These are phyloP conservation scores for Colletotrichum truncatum DNA, from an alignment of 2,329 filamentous ascomycete species.

Conservation along the genomic window DNA sequence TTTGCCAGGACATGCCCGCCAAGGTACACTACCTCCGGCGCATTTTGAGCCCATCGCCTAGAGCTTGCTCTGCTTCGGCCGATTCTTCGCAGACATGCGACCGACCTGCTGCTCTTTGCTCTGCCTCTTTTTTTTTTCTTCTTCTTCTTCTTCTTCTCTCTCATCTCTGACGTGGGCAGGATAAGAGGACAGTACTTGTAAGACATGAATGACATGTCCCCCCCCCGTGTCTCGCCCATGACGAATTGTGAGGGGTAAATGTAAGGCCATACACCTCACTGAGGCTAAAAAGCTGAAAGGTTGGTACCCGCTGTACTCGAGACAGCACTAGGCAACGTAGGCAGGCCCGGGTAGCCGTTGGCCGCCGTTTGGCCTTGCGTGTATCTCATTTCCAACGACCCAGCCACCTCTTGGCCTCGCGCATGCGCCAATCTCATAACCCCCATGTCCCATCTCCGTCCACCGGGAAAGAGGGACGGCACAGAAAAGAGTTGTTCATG, in stretches of 20 bases:
- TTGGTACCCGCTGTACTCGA: conserved; percentile 27
- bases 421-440: conserved; percentile 16
- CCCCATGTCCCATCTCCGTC: neutral
- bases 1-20: conserved; percentile 21
- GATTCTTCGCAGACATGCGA: neutral
- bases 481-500: neutral
- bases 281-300: conserved; percentile 30
- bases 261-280: conserved; percentile 12
- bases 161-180: conserved; percentile 6
- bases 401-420: conserved; percentile 29
- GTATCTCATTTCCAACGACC: conserved; percentile 31
- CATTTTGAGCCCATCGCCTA: conserved; percentile 11
- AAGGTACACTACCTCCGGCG: conserved; percentile 11
- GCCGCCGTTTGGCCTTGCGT: conserved; percentile 28
- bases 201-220: neutral
- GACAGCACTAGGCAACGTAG: conserved; percentile 24
- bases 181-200: neutral
- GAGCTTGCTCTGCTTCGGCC: conserved; percentile 4
- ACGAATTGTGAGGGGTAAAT: neutral
- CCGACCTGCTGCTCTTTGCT: neutral
- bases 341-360: conserved; percentile 29
- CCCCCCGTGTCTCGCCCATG: neutral
- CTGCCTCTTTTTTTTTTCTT: neutral
- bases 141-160: neutral
- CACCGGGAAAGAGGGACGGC: conserved; percentile 2